Evolutionary conservation across 1,139 yeast genomes (phyloP), one percentile per base, ranked within the genome.

Genomic region (Suhomyces bribrorum): DNA sequence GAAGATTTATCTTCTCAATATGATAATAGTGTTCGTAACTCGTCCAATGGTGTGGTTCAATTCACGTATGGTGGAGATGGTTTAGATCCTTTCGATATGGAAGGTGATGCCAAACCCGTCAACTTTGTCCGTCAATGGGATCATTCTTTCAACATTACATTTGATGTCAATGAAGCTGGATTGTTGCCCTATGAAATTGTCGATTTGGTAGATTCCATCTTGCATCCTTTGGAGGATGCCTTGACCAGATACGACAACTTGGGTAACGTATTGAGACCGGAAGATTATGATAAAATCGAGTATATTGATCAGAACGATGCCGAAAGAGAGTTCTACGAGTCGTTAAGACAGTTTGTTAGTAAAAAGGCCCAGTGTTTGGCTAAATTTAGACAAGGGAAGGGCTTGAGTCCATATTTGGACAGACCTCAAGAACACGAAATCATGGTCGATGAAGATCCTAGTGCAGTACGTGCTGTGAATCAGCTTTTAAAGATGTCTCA

Each of bases 41-140:
- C 97, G 0, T 79, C 95, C 40, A 89, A 89, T 57, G 96, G 97
- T 62, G 88, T 94, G 59, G 98, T 94, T 20, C 99, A 94, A 63
- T 94, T 94, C 64, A 87, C 90, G 14, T 94, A 94, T 60, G 99
- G 99, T 65, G 98, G 97, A 49, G 99, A 94, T 65, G 97, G 98
- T 32, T 76, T 94, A 45, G 99, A 94, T 72, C 99, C 99, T 3
- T 77, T 87, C 57, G 97, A 92, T 66, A 92, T 94, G 97, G 99
- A 94, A 67, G 98, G 98, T 52, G 97, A 94, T 61, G 97, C 98
- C 1, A 81, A 74, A 53, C 98, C 98, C 0, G 98, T 94, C 23
- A 90, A 94, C 60, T 92, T 94, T 60, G 75, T 73, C 36, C 79
- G 97, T 57, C 89, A 96, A 34, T 94, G 99, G 99, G 90, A 83